Evolutionary conservation across 768 basidiomycete genomes (phyloP).

Genomic region (button mushroom (Agaricus bisporus)): DNA sequence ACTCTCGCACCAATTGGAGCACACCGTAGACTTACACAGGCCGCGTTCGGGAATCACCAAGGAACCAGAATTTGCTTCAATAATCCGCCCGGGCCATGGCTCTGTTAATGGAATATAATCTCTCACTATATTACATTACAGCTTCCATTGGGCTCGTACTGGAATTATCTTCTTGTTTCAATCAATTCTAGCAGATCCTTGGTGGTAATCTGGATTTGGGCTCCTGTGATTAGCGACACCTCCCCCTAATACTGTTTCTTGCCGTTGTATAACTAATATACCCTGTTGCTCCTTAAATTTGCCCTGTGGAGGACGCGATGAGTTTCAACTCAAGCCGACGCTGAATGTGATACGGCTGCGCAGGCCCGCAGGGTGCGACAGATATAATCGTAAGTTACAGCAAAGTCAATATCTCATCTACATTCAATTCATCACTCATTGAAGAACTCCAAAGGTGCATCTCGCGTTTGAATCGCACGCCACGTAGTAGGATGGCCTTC

Average conservation of each 20-base stretch:
- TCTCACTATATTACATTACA: slow-evolving; percentile 9
- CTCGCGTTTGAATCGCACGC: slow-evolving; percentile 56
- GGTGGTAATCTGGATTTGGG: slow-evolving; percentile 6
- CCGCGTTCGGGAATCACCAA: slow-evolving; percentile 2
- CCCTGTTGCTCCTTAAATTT: slow-evolving; percentile 10
- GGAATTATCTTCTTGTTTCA: neutral
- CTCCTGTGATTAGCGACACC: slow-evolving; percentile 6
- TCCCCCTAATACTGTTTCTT: slow-evolving; percentile 7
- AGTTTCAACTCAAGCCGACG: neutral
- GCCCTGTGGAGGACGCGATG: neutral
- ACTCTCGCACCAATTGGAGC: slow-evolving; percentile 11
- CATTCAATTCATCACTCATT: slow-evolving; percentile 41
- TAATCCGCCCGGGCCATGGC: slow-evolving; percentile 4
- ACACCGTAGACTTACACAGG: slow-evolving; percentile 1
- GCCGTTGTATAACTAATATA: slow-evolving; percentile 13
- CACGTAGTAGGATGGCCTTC: slow-evolving; percentile 49
- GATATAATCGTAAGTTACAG: neutral
- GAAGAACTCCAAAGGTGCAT: slow-evolving; percentile 63
- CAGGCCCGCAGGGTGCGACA: no score
- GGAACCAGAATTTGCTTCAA: slow-evolving; percentile 1
- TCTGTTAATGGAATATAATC: slow-evolving; percentile 8
- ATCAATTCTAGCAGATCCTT: neutral
- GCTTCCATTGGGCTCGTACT: slow-evolving; percentile 8
- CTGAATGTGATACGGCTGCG: neutral
- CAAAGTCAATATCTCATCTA: neutral